These are phyloP conservation scores for Globisporangium rhizosaccharum DNA, from an alignment of 352 stramenopile genomes.

Conservation along the genomic window DNA sequence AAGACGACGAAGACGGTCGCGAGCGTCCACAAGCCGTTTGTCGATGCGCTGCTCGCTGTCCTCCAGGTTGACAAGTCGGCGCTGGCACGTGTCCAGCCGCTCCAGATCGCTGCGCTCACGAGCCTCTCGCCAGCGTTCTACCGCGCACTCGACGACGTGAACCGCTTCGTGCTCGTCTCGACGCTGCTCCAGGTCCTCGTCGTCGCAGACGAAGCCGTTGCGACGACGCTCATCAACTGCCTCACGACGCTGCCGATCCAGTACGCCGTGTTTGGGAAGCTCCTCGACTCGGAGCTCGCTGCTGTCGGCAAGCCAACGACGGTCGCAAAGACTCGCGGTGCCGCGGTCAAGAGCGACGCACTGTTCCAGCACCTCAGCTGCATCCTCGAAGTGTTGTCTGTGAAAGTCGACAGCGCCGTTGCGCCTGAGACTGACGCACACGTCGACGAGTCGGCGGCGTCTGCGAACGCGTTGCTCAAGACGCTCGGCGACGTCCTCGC, in stretches of 20 bases:
- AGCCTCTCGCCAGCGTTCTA: constrained; percentile 41
- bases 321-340: background rate
- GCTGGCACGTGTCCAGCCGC: constrained; percentile 23
- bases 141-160: constrained; percentile 38
- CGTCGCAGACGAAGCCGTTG: constrained; percentile 50
- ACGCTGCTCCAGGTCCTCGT: constrained; percentile 56
- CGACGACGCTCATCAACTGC: constrained; percentile 44
- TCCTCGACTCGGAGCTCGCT: constrained; percentile 42
- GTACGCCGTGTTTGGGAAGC: constrained; percentile 44
- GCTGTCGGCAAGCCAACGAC: background rate
- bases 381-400: constrained; percentile 68
- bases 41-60: constrained; percentile 42
- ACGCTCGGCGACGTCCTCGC: constrained; percentile 51
- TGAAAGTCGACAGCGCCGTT: constrained; percentile 49
- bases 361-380: constrained; percentile 55
- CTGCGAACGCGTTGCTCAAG: constrained; percentile 36
- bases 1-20: constrained; percentile 19
- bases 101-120: constrained; percentile 40
- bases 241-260: constrained; percentile 48
- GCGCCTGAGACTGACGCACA: constrained; percentile 5
- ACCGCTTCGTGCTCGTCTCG: constrained; percentile 40
- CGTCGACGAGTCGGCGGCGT: constrained; percentile 23
- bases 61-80: constrained; percentile 33
- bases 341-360: constrained; percentile 2
- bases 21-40: constrained; percentile 42